A percentile compares a stretch with the other conserved stretches of the same genome.
Conservation (phyloP, 345 rosid genomes). For the Rubroshorea leprosula region DNA sequence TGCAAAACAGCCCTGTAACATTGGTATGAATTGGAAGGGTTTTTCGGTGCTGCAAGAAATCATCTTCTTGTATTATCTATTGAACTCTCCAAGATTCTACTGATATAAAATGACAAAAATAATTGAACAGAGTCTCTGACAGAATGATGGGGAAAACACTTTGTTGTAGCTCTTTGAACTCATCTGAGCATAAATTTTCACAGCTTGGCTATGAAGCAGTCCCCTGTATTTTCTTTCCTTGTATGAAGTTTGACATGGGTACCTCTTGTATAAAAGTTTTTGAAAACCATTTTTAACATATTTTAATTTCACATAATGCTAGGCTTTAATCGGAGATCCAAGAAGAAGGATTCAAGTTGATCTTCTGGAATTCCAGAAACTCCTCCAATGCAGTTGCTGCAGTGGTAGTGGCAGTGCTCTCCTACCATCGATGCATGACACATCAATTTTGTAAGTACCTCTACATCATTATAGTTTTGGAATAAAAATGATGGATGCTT, state of each 20-base stretch:
- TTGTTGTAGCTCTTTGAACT: background rate
- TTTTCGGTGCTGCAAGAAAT: no score
- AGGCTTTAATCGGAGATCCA: constrained; percentile 92
- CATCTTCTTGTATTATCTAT: background rate
- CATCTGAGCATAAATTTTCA: background rate
- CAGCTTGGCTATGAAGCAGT: background rate
- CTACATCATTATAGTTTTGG: constrained; percentile 1
- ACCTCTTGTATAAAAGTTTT: no score
- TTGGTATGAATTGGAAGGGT: no score
- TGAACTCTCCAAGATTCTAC: background rate
- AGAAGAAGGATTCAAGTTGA: constrained; percentile 84
- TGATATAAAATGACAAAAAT: background rate
- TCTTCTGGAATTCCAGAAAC: constrained; percentile 62
- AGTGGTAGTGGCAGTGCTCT: constrained; percentile 30
- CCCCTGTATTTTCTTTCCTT: background rate
- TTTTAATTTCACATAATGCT: background rate
- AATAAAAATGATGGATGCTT: constrained; percentile 1
- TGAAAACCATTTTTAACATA: no score
- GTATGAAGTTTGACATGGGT: background rate
- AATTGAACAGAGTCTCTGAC: background rate
- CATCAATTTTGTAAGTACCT: constrained; percentile 76
- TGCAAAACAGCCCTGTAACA: no score
- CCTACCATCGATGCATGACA: constrained; percentile 72
- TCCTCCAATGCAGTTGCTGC: constrained; percentile 72
- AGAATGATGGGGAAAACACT: background rate